phyloP scores from a whole-genome alignment of 1,139 yeast species.

The Protomyces pachydermus region DNA sequence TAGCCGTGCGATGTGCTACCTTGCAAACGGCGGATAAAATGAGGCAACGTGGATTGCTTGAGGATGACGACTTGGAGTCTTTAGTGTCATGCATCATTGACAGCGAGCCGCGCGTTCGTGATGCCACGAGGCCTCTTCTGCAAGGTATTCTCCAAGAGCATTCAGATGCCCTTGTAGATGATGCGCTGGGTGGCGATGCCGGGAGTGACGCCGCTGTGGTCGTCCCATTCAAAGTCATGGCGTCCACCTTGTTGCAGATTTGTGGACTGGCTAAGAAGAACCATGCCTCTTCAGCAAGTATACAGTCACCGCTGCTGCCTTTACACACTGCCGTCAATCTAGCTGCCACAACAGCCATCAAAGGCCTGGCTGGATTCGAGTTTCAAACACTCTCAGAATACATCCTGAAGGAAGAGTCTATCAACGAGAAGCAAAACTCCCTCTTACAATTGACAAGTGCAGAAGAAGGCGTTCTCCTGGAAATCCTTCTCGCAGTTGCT shows the following conservation, averaged over 20 bases:
- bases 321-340: slow-evolving; percentile 30
- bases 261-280: not conserved
- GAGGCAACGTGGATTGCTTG: slow-evolving; percentile 57
- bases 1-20: slow-evolving; percentile 51
- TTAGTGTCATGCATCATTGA: slow-evolving; percentile 48
- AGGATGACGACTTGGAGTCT: slow-evolving; percentile 47
- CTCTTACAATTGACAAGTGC: slow-evolving; percentile 31
- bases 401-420: slow-evolving; percentile 37
- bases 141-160: slow-evolving; percentile 34
- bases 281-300: not conserved
- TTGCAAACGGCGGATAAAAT: slow-evolving; percentile 55
- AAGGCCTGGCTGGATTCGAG: slow-evolving; percentile 29
- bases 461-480: slow-evolving; percentile 36
- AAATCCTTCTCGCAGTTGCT: slow-evolving; percentile 37
- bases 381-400: slow-evolving; percentile 35
- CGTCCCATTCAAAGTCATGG: slow-evolving; percentile 36
- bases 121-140: slow-evolving; percentile 37
- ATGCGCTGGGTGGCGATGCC: slow-evolving; percentile 16
- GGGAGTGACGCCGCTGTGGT: slow-evolving; percentile 17
- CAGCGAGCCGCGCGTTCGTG: slow-evolving; percentile 40
- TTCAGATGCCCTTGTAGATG: slow-evolving; percentile 24
- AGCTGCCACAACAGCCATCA: slow-evolving; percentile 34
- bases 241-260: slow-evolving; percentile 25
- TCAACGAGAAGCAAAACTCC: slow-evolving; percentile 32
- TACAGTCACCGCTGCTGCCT: too few species aligned